Base-by-base conservation (phyloP, 2,329 filamentous ascomycete genomes). In the Penicillium sp. region DNA sequence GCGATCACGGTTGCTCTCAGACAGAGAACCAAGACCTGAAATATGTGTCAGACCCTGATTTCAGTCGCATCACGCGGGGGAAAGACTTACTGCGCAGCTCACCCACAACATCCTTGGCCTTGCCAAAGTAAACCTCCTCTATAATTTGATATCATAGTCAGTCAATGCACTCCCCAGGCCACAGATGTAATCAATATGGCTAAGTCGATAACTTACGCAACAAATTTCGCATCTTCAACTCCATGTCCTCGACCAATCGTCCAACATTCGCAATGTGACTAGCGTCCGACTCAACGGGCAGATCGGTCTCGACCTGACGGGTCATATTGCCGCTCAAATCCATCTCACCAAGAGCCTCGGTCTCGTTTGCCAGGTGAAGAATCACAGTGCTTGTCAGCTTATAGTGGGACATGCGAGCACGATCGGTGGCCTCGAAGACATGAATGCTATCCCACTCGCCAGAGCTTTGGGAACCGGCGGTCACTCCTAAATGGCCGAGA, bases 81-180 rank as follows among this genome's bases (percentile, higher is more conserved):
- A 42, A 32, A 27, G 49, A 64, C 74, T 69, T 73, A 78, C 90
- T 97, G 68, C 93, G 81, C 71, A 98, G 73, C 69, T 98, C 91
- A 47, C 91, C 93, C 3, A 98, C 91, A 3, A 98, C 90, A 71
- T 98, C 93, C 80, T 95, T 96, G 47, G 93, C 91, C 78, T 98
- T 98, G 66, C 93, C 93, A 73, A 98, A 98, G 75, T 98, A 98
- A 43, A 98, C 93, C 73, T 98, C 93, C 77, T 98, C 76, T 78
- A 29, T 18, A n/a, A 27, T 28, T 34, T 25, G 13, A 24, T 27
- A 13, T 28, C 7, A 12, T 6, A 4, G 18, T 43, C 8, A 43
- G 42, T 26, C 18, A 34, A 26, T 11, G 3, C 29, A 32, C 25
- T 25, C 1, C 35, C 35, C 13, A 24, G 9, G 4, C 12, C 3